These are phyloP conservation scores for Echium plantagineum DNA, from an alignment of 257 asterid species.

Conservation along the genomic window DNA sequence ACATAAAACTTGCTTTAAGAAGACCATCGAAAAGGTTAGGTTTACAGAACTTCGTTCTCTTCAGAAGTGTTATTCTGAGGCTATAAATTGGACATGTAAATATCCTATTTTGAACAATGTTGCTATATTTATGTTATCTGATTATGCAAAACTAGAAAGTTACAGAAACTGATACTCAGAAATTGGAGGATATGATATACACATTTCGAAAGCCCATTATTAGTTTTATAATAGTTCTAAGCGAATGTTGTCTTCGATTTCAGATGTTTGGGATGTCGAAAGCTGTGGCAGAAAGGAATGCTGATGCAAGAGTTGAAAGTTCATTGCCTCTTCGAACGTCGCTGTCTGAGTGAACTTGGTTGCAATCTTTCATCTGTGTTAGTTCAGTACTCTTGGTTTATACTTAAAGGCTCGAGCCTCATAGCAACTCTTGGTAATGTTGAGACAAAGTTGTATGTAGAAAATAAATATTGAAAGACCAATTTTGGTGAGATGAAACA, in stretches of 20 bases:
- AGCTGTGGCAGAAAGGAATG: constrained; percentile 61
- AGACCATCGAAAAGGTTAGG: constrained; percentile 71
- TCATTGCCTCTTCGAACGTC: constrained; percentile 68
- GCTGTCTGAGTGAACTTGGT: constrained; percentile 36
- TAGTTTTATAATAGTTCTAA: neutral
- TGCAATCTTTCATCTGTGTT: too few relatives aligned
- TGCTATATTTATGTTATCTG: neutral
- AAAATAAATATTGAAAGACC: too few relatives aligned
- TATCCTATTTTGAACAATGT: neutral
- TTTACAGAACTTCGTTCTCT: neutral
- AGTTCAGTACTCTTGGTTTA: too few relatives aligned
- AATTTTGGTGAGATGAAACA: too few relatives aligned
- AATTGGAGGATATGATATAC: neutral
- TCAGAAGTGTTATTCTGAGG: neutral
- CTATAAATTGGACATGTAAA: neutral
- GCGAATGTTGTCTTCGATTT: constrained; percentile 5
- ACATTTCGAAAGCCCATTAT: neutral
- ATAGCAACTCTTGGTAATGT: too few relatives aligned
- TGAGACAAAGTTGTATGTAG: too few relatives aligned
- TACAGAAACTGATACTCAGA: too few relatives aligned
- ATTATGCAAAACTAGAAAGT: neutral
- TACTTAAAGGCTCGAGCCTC: too few relatives aligned
- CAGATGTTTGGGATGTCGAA: constrained; percentile 96
- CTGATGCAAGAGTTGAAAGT: constrained; percentile 63
- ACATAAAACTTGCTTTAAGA: constrained; percentile 86